Conservation (phyloP, 176 grass and related monocot species). For the Pontederia paniculata region DNA sequence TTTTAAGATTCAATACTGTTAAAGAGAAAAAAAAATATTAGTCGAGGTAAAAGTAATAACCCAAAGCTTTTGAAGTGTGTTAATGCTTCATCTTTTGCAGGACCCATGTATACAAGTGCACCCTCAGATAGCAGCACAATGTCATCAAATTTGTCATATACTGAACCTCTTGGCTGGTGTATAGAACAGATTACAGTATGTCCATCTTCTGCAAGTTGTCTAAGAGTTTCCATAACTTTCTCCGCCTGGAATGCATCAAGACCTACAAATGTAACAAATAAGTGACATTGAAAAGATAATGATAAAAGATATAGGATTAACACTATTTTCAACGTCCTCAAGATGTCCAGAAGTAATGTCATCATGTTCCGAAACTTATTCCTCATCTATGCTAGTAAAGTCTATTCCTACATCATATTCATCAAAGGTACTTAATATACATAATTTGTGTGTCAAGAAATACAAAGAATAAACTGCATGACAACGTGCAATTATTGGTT, state of each 20-base stretch:
- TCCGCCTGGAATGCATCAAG: slow-evolving; percentile 98
- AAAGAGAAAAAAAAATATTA: not conserved
- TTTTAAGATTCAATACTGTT: slow-evolving; percentile 2
- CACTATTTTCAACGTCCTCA: not conserved
- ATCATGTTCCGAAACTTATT: too few relatives aligned
- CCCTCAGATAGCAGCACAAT: slow-evolving; percentile 81
- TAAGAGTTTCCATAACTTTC: slow-evolving; percentile 98
- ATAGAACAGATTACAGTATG: slow-evolving; percentile 96
- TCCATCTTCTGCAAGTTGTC: slow-evolving; percentile 79
- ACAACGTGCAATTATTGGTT: too few relatives aligned
- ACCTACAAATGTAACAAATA: slow-evolving; percentile 26
- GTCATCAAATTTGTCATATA: slow-evolving; percentile 97
- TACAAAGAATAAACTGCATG: too few relatives aligned
- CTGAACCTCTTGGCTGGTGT: slow-evolving; percentile 87
- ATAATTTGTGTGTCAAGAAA: too few relatives aligned
- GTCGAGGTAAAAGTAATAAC: slow-evolving; percentile 34
- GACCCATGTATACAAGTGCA: slow-evolving; percentile 66
- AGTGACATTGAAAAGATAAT: not conserved
- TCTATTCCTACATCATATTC: too few relatives aligned
- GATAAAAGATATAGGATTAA: not conserved
- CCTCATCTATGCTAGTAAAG: too few relatives aligned
- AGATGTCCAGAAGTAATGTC: too few relatives aligned
- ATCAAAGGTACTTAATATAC: too few relatives aligned
- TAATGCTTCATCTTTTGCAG: slow-evolving; percentile 78
- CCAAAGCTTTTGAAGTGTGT: slow-evolving; percentile 66